A percentile compares a stretch with the other conserved stretches of the same genome.
phyloP scores from a whole-genome alignment of 169 alveolate species.

The Plasmodium vivax region DNA sequence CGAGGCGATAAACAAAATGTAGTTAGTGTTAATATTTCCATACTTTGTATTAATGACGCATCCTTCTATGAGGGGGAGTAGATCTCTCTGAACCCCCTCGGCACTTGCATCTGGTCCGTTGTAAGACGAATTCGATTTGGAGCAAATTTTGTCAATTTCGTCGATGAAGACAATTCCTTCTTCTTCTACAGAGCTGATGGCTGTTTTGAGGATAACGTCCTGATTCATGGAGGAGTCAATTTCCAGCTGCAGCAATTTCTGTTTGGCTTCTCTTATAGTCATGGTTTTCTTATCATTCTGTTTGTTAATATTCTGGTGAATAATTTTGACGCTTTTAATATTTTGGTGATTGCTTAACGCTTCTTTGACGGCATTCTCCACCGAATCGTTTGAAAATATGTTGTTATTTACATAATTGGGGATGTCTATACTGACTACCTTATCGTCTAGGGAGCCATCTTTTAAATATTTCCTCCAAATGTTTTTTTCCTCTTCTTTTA shows the following conservation, averaged over 20 bases:
- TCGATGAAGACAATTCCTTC: conserved; percentile 93
- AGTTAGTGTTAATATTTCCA: conserved; percentile 90
- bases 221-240: conserved; percentile 70
- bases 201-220: conserved; percentile 84
- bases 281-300: conserved; percentile 75
- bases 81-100: conserved; percentile 93
- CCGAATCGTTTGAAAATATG: conserved; percentile 59
- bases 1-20: conserved; percentile 90
- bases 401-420: conserved; percentile 69
- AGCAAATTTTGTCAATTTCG: conserved; percentile 92
- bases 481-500: conserved; percentile 80
- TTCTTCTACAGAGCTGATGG: conserved; percentile 85
- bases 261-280: conserved; percentile 79
- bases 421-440: conserved; percentile 80
- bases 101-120: conserved; percentile 90
- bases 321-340: conserved; percentile 65
- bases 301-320: conserved; percentile 51
- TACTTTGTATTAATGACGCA: conserved; percentile 87
- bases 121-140: conserved; percentile 73
- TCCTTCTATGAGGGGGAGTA: conserved; percentile 92
- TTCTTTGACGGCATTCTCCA: conserved; percentile 62
- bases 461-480: conserved; percentile 82
- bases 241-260: conserved; percentile 76
- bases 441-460: conserved; percentile 81
- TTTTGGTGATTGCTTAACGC: conserved; percentile 72